These are phyloP conservation scores for Microascus cirrosus DNA, from an alignment of 2,329 filamentous ascomycete species.

Conservation along the genomic window DNA sequence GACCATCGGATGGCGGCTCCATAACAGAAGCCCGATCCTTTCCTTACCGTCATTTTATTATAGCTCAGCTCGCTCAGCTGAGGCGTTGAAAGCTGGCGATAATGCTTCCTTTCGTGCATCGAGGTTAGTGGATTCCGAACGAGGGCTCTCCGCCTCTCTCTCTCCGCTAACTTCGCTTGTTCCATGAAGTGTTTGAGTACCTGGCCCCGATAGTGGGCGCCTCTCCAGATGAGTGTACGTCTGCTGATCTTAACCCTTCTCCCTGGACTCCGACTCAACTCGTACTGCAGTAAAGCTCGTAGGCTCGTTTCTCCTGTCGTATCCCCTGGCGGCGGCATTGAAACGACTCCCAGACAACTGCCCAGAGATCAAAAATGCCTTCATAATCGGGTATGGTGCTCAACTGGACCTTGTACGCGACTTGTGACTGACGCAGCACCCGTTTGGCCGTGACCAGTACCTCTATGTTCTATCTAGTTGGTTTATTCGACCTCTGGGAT, in stretches of 20 bases:
- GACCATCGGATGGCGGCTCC: not conserved
- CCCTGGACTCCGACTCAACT: not conserved
- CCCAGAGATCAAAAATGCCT: constrained; percentile 77
- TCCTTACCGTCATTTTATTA: not conserved
- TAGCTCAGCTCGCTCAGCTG: not conserved
- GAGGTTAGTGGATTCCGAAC: not conserved
- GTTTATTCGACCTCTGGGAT: constrained; percentile 84
- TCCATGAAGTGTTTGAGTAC: constrained; percentile 29
- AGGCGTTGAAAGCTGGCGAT: not conserved
- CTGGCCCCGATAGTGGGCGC: constrained; percentile 27
- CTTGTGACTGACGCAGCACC: not conserved
- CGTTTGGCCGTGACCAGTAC: constrained; percentile 36
- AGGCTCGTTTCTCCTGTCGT: constrained; percentile 81
- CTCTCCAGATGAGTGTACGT: constrained; percentile 34
- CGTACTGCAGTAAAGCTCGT: constrained; percentile 74
- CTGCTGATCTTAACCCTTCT: not conserved
- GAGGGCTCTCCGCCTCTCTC: not conserved
- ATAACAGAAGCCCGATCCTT: not conserved
- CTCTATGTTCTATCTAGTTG: constrained; percentile 83
- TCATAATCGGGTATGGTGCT: constrained; percentile 60
- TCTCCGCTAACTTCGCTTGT: not conserved
- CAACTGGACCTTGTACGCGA: not conserved
- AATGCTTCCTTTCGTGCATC: constrained; percentile 2
- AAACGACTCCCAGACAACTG: constrained; percentile 83
- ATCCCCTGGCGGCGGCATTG: constrained; percentile 76